Conservation (phyloP, 148 eudicot genomes). For the Dysphania ambrosioides region DNA sequence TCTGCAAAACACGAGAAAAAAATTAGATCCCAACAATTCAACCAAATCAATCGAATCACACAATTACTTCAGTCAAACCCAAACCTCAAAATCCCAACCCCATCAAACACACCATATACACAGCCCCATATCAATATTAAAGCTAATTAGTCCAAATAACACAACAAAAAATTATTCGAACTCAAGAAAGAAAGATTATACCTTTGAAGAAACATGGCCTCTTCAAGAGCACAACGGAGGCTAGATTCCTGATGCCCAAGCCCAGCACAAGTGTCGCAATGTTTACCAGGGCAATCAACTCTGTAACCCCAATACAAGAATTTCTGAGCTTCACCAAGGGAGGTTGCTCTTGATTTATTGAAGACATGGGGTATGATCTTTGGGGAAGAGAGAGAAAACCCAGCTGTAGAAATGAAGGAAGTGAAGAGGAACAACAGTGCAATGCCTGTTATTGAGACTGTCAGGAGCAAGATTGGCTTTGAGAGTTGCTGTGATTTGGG, state of each 20-base stretch:
- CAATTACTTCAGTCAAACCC: background rate
- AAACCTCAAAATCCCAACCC: background rate
- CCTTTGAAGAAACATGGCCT: conserved; percentile 79
- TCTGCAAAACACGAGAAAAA: background rate
- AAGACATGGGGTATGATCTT: conserved; percentile 19
- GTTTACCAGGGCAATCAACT: conserved; percentile 93
- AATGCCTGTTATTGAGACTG: conserved; percentile 41
- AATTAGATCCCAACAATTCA: background rate
- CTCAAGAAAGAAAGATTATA: conserved; percentile 20
- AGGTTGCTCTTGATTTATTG: background rate
- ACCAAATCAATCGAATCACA: background rate
- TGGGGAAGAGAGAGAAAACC: conserved; percentile 29
- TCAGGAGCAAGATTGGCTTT: conserved; percentile 46
- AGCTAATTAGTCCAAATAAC: background rate
- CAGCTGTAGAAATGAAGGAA: conserved; percentile 39
- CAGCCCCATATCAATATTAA: too few species aligned
- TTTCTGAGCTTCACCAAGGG: conserved; percentile 31
- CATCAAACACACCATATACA: too few species aligned
- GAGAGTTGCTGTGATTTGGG: conserved; percentile 47
- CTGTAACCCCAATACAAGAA: conserved; percentile 77
- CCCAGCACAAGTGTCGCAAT: conserved; percentile 80
- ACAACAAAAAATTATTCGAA: background rate
- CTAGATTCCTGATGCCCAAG: conserved; percentile 97
- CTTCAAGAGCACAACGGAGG: conserved; percentile 96
- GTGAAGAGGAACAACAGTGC: conserved; percentile 52